Evolutionary conservation across 2,329 filamentous ascomycete genomes (phyloP).

Genomic region (Dactylellina sp.): DNA sequence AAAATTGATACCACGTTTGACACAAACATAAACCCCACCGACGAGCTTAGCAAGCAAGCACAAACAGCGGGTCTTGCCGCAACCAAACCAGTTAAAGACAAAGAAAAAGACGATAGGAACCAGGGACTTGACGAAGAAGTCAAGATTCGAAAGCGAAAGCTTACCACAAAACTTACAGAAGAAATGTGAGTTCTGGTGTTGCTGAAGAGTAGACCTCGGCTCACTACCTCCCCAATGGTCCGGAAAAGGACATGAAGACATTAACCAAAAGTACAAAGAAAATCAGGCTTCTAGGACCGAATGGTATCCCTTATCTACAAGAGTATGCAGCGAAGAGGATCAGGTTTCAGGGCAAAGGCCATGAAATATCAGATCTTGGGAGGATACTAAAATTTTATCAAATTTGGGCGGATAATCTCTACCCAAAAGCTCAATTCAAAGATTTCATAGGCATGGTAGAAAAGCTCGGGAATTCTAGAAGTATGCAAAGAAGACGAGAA

Average conservation of each 20-base stretch:
- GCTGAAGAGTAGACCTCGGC: neutral
- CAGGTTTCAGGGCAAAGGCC: constrained; percentile 89
- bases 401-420: constrained; percentile 95
- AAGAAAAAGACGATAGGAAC: constrained; percentile 68
- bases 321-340: constrained; percentile 76
- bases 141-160: constrained; percentile 80
- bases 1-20: constrained; percentile 64
- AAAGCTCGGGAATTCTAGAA: constrained; percentile 91
- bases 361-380: constrained; percentile 84
- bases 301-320: constrained; percentile 85
- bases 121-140: constrained; percentile 89
- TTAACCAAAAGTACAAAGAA: neutral
- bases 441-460: constrained; percentile 92
- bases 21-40: constrained; percentile 51
- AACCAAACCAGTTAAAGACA: constrained; percentile 58
- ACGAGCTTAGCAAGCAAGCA: constrained; percentile 65
- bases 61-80: constrained; percentile 64
- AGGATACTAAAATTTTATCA: constrained; percentile 91
- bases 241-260: neutral
- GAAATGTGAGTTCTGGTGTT: constrained; percentile 68
- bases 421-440: constrained; percentile 91
- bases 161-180: constrained; percentile 88
- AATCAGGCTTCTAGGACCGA: constrained; percentile 79
- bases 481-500: constrained; percentile 61
- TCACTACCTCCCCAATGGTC: no score